Base-by-base conservation (phyloP, 768 basidiomycete species). In the Pholiota microspora region DNA sequence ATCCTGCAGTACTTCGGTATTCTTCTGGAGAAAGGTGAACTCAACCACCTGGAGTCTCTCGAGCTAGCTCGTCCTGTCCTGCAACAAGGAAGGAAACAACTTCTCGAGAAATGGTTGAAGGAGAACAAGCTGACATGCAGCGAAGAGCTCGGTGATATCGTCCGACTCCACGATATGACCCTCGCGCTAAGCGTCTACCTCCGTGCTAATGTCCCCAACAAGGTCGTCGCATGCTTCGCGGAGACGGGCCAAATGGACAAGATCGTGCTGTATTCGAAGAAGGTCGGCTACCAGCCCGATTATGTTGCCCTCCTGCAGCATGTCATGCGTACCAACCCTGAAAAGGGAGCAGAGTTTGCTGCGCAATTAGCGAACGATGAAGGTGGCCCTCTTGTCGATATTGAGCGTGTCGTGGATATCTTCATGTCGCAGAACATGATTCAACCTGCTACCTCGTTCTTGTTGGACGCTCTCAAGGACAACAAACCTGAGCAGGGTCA, bases 391-490 rank as follows among this genome's bases (percentile, higher is more conserved):
- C 71, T 98, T 54, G 91, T 98, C 38, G 96, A 99, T 63, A 73
- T 98, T 54, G 96, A 98, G 69, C 78, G 95, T 50, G 95, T 98
- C 51, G 94, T 98, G 56, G 97, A 99, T 65, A 97, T 98, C 64
- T 98, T 99, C 79, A 97, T 98, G 94, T 89, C 90, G 0, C 95
- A 97, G 69, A 98, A 98, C 74, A 93, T 98, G 94, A 95, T 98
- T 54, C 97, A 98, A 70, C 96, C 95, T 16, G 97, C 97, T 4
- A 99, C 97, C 0, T 95, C 94, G 1, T 98, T 99, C 86, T 76
- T 98, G 45, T 75, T 99, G 55, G 97, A 98, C 66, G 97, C 95
- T 18, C 79, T 99, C 63, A 98, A 99, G 77, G 97, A 99, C 53
- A 98, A 99, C 77, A 90, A 90, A 68, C 92, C 95, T 0, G 97